Conservation (phyloP, 495 filamentous ascomycete species). For the Annulohypoxylon nitens region DNA sequence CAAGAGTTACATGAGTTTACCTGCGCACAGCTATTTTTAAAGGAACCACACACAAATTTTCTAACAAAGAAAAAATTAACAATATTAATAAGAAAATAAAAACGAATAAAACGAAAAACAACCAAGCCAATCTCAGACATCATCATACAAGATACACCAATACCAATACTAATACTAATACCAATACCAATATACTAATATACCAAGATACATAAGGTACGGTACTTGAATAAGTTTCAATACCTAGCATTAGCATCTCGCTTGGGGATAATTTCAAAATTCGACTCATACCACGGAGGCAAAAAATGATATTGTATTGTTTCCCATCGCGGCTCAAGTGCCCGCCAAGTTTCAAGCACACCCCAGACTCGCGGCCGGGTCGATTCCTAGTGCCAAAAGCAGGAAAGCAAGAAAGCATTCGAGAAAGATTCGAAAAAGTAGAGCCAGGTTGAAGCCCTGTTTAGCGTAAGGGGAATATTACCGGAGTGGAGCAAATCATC, state of each 20-base stretch:
- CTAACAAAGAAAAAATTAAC: slow-evolving; percentile 25
- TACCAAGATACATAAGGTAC: slow-evolving; percentile 21
- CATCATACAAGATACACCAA: background rate
- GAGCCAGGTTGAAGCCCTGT: slow-evolving; percentile 48
- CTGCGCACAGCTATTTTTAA: slow-evolving; percentile 4
- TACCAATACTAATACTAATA: background rate
- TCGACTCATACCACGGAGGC: slow-evolving; percentile 29
- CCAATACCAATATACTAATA: background rate
- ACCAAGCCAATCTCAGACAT: slow-evolving; percentile 39
- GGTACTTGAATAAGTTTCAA: too few relatives aligned
- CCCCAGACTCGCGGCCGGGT: slow-evolving; percentile 48
- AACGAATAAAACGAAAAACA: background rate
- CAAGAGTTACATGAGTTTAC: background rate
- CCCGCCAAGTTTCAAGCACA: slow-evolving; percentile 45
- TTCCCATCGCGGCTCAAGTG: slow-evolving; percentile 47
- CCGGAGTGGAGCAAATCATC: slow-evolving; percentile 48
- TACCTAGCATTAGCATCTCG: slow-evolving; percentile 22
- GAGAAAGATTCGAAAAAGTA: slow-evolving; percentile 53
- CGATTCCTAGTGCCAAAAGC: slow-evolving; percentile 46
- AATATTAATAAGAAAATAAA: background rate
- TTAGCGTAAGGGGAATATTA: slow-evolving; percentile 54
- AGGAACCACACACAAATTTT: slow-evolving; percentile 7
- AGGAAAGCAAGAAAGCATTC: slow-evolving; percentile 49
- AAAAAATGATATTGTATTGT: slow-evolving; percentile 37
- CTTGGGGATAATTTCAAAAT: slow-evolving; percentile 36